Conservation (phyloP, 371 early-diverging fungal genomes). For the Lichtheimia corymbifera region DNA sequence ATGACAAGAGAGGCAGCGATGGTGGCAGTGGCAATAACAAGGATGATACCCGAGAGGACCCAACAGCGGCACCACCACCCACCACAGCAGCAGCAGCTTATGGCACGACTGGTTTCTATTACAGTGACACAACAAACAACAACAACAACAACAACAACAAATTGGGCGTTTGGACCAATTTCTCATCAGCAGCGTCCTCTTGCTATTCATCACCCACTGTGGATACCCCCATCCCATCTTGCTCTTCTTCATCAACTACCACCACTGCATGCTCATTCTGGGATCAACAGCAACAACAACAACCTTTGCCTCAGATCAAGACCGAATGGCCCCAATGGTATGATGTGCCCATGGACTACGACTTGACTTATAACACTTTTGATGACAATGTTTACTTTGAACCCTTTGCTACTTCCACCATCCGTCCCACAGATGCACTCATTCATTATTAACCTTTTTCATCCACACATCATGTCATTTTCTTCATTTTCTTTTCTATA, state of each 20-base stretch:
- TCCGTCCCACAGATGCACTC: slow-evolving; percentile 22
- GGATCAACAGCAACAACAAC: slow-evolving; percentile 1
- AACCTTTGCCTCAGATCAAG: slow-evolving; percentile 1
- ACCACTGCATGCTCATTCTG: too few species aligned
- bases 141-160: slow-evolving; percentile 5
- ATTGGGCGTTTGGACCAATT: not conserved
- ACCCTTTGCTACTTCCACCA: slow-evolving; percentile 5
- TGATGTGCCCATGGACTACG: too few species aligned
- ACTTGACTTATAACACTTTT: too few species aligned
- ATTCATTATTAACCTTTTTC: slow-evolving; percentile 16
- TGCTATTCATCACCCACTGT: slow-evolving; percentile 16
- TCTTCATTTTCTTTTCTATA: too few species aligned
- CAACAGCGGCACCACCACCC: too few species aligned
- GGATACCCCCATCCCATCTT: slow-evolving; percentile 1
- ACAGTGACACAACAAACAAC: not conserved
- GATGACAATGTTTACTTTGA: slow-evolving; percentile 10
- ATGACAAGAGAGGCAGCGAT: not conserved
- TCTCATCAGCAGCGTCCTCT: slow-evolving; percentile 14
- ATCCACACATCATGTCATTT: too few species aligned
- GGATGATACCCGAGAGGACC: too few species aligned
- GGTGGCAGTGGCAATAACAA: slow-evolving; percentile 1
- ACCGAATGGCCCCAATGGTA: not conserved
- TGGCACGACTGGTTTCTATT: too few species aligned
- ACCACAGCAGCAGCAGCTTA: too few species aligned
- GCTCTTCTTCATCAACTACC: slow-evolving; percentile 14